Evolutionary conservation across 208 protist species (phyloP).

Genomic region (Herpetomonas samuelpessoai): DNA sequence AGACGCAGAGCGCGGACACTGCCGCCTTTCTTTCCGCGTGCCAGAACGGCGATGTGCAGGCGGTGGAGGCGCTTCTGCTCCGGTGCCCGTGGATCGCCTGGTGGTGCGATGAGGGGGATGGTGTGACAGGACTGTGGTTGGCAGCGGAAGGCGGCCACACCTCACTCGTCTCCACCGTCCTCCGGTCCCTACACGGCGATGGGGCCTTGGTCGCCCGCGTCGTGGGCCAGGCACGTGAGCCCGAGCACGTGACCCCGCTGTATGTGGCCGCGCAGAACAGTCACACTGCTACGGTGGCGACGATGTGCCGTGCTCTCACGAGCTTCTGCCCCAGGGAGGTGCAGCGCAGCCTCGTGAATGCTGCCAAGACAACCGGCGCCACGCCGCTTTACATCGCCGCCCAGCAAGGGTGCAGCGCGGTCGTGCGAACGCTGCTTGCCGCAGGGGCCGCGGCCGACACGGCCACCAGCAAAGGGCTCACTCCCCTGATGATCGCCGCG

Average conservation of each 20-base stretch:
- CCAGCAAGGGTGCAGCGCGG: constrained; percentile 15
- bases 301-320: not conserved
- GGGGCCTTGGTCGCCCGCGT: constrained; percentile 7
- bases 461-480: constrained; percentile 22
- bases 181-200: constrained; percentile 13
- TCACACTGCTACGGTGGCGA: constrained; percentile 2
- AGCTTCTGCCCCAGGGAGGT: constrained; percentile 17
- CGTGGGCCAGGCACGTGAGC: not conserved
- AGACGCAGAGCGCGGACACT: not conserved
- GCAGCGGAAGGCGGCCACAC: constrained; percentile 21
- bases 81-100: not conserved
- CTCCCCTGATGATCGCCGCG: constrained; percentile 37
- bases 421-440: constrained; percentile 14
- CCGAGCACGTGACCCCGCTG: constrained; percentile 17
- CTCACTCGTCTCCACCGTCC: constrained; percentile 8
- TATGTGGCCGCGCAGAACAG: constrained; percentile 36
- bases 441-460: constrained; percentile 3
- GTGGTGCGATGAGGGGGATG: not conserved
- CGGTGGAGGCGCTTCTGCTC: constrained; percentile 3
- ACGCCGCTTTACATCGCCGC: constrained; percentile 27
- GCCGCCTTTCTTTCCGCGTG: constrained; percentile 10
- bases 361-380: constrained; percentile 12
- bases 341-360: constrained; percentile 9
- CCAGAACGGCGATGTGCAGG: constrained; percentile 1
- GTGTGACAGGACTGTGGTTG: constrained; percentile 31